Percentiles rank a stretch among this genome's conserved stretches.
Evolutionary conservation across 2,329 filamentous ascomycete genomes (phyloP).

Genomic region (Claviceps purpurea): DNA sequence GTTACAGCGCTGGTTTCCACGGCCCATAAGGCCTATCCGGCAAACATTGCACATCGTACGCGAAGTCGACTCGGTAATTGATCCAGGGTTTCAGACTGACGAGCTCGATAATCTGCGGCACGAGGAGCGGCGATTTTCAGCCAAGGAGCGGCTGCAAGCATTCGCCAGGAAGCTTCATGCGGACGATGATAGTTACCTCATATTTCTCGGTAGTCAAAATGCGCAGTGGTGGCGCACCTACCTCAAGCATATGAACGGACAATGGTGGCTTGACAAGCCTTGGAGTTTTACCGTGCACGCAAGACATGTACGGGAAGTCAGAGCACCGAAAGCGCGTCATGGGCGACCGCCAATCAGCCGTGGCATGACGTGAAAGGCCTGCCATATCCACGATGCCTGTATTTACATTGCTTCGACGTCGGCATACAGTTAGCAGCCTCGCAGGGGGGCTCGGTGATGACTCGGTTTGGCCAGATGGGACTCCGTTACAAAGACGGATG

Average conservation of each 20-base stretch:
- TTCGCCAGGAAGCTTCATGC: constrained; percentile 11
- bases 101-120: constrained; percentile 11
- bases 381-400: not conserved
- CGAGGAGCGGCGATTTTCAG: constrained; percentile 10
- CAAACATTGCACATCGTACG: constrained; percentile 15
- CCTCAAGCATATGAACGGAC: constrained; percentile 13
- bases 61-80: constrained; percentile 14
- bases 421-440: not conserved
- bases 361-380: not conserved
- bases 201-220: constrained; percentile 15
- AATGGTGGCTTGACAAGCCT: constrained; percentile 16
- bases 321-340: not conserved
- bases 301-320: constrained; percentile 3
- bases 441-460: not conserved
- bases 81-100: constrained; percentile 14
- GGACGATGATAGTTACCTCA: constrained; percentile 13
- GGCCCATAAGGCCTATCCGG: constrained; percentile 11
- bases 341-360: not conserved
- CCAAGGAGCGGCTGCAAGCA: constrained; percentile 10
- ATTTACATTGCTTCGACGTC: not conserved
- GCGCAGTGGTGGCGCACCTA: constrained; percentile 15
- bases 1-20: constrained; percentile 12
- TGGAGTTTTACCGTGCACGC: constrained; percentile 13
- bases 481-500: not conserved
- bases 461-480: not conserved